Base-by-base conservation (phyloP, 2,329 filamentous ascomycete genomes). In the Penicillium sp. region DNA sequence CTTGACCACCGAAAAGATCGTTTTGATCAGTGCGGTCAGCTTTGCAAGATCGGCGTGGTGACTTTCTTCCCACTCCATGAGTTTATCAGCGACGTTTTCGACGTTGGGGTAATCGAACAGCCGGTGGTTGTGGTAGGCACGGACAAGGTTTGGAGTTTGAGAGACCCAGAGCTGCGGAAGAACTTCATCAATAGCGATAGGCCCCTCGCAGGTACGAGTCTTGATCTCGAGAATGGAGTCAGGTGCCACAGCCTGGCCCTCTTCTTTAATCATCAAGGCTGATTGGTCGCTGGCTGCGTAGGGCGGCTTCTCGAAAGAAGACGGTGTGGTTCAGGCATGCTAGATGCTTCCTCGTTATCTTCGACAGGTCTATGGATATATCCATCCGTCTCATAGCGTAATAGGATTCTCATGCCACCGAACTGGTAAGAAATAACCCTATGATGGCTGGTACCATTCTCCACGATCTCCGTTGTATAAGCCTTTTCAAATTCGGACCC, bases 81-180 rank as follows among this genome's bases (percentile, higher is more conserved):
- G 67, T 6, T 73, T 60, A 19, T 23, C 30, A 4, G 65, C 50
- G 13, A 82, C 71, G 64, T 81, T 71, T 69, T 81, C 72, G 2
- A 81, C 77, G 54, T 65, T 41, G 44, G 74, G 70, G 17, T 48
- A 38, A 8, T 59, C 19, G 62, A 83, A 83, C 1, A 56, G 21
- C 45, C 80, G 80, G 1, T 62, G 59, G 2, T 65, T 50, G 64
- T 83, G 79, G 63, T 81, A 81, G 1, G 79, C 81, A 41, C 76
- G 75, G 19, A 83, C 78, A 35, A 83, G 78, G 45, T 79, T 80
- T 0, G 78, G 76, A 1, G 81, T 83, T 69, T 83, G 81, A 6
- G 79, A 82, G 15, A 75, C 64, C 81, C 81, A 83, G 21, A 83
- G 73, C 69, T 82, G 80, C 1, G 78, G 62, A 31, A 72, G 72